Evolutionary conservation across 768 basidiomycete genomes (phyloP).

Genomic region (Cystofilobasidium bisporidii): DNA sequence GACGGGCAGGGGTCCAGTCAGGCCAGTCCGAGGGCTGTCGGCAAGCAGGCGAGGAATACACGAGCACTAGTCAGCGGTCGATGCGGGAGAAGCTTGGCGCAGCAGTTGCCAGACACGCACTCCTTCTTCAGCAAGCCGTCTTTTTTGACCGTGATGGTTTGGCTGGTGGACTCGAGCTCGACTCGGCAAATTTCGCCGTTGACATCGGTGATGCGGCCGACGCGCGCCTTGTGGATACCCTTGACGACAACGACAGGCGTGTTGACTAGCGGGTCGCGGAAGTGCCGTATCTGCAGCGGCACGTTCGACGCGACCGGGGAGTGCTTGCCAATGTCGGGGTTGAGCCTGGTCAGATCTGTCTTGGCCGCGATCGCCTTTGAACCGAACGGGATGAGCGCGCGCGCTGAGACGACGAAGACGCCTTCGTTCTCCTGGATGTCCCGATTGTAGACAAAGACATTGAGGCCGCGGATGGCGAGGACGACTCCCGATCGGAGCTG

Average conservation of each 20-base stretch:
- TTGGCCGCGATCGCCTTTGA: constrained; percentile 62
- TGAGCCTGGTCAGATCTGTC: constrained; percentile 81
- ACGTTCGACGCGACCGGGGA: constrained; percentile 38
- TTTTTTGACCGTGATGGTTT: constrained; percentile 76
- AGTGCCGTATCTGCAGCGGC: constrained; percentile 66
- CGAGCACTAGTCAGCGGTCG: too few species aligned
- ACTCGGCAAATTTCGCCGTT: constrained; percentile 79
- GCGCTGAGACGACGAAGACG: constrained; percentile 69
- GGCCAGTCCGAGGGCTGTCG: constrained; percentile 23
- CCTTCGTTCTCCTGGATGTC: constrained; percentile 88
- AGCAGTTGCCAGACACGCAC: too few species aligned
- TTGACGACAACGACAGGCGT: constrained; percentile 66
- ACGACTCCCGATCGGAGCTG: constrained; percentile 79
- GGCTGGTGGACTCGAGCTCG: constrained; percentile 80
- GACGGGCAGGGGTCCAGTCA: constrained; percentile 9
- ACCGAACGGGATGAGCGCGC: constrained; percentile 69
- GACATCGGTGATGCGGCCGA: constrained; percentile 88
- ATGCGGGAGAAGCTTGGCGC: too few species aligned
- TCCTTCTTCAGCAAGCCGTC: constrained; percentile 60
- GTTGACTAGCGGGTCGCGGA: constrained; percentile 77
- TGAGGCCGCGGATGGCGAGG: constrained; percentile 85
- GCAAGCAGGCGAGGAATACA: too few species aligned
- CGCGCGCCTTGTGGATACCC: constrained; percentile 81
- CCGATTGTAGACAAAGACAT: constrained; percentile 87
- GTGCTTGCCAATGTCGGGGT: constrained; percentile 50